Evolutionary conservation across 1,284 basidiomycete genomes (phyloP), one percentile per base, ranked within the genome.

Genomic region (Leccinum idahoense): DNA sequence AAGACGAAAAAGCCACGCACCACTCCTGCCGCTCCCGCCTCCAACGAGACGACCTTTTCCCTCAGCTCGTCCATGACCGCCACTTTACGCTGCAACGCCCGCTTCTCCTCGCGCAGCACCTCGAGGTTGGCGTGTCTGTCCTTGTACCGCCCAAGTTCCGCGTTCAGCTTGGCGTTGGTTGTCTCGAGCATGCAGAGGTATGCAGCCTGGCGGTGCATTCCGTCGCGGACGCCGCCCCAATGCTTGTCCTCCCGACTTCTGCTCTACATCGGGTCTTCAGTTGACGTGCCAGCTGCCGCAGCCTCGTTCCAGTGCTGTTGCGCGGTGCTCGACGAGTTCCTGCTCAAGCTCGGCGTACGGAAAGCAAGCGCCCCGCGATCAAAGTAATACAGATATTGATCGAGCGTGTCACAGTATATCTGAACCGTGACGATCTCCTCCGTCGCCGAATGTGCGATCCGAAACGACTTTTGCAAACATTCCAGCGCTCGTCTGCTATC

Each of bases 51-150:
- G 0, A 88, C 80, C 68, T 80, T 79, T 66, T 83, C 81, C n/a
- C 87, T 78, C 62, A 90, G 71, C 46, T 82, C 81, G 8, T 90
- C 87, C 44, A 84, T 74, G 2, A 76, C 77, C 12, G 70, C 71
- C 6, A 88, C 72, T 68, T 84, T 88, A n/a, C 76, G 73, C 70
- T 92, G 85, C 51, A 93, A 74, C 0, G 81, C 79, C 15, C 85
- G 79, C 67, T 91, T 92, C 74, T 92, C 87, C 71, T 93, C 92
- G 59, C 83, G 80, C 53, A 93, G 71, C 1, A 93, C 85, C 66
- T 91, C 89, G 7, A 89, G 74, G 67, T 84, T 86, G 2, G 80
- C 76, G 49, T 87, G 80, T 5, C 83, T 78, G 61, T 84, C 83
- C 58, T 83, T 79, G 26, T 89, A 77, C 4, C 78, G 69, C 10